Base-by-base conservation (phyloP, 192 early-diverging fungal genomes). In the Haplosporangium gracile region DNA sequence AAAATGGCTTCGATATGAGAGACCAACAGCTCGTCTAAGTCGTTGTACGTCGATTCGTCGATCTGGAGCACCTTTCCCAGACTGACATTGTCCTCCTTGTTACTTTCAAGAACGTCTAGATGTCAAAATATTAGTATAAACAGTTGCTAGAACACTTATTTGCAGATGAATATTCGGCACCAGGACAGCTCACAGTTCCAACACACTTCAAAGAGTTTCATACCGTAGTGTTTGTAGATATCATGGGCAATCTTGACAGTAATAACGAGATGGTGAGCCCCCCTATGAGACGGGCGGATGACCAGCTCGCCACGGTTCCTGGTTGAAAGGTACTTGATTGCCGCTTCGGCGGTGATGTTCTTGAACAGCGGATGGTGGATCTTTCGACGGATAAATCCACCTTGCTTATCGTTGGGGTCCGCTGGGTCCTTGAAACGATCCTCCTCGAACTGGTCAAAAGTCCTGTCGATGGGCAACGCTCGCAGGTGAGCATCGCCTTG, bases 191-290 rank as follows among this genome's bases (percentile, higher is more conserved):
- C 13, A 32, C 34, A 36, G 18, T 1, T 11, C 9, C 15, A 47
- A 43, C 13, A 43, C 22, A n/a, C 13, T 38, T 36, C 82, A 42
- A 22, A 39, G 20, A 60, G 10, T 8, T 18, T 57, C 47, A 88
- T 90, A 75, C 93, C 96, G 70, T 98, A 91, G 80, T 99, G 98
- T 86, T 97, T 96, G 90, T 92, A 97, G 70, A 98, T 85, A 5
- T 90, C 94, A 26, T 97, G 95, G 69, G 90, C 95, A 5, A 98
- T 93, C 84, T 99, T 98, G 96, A 97, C 98, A n/a, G 97, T 99
- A 26, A 99, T 94, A 7, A 96, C 93, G 20, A 99, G 91, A 78
- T 97, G 97, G 85, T 97, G 93, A 29, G 91, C 86, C 15, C 97
- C 97, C 24, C 94, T 94, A 8, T 95, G 95, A 26, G 98, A 99